Evolutionary conservation across 768 basidiomycete species (phyloP).

Genomic region (Phaffia australis): DNA sequence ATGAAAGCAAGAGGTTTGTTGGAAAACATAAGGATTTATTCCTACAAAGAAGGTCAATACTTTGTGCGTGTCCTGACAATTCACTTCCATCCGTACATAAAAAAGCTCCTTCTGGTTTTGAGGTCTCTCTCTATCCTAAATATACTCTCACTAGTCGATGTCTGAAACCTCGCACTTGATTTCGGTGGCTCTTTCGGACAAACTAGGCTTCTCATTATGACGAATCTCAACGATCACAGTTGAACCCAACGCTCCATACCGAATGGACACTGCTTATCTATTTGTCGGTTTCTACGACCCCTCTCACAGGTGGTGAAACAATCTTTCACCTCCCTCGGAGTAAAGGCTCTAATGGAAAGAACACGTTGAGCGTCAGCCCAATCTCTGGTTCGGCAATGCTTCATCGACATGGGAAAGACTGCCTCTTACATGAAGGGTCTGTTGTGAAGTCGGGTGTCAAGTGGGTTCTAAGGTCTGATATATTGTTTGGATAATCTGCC

Average conservation of each 20-base stretch:
- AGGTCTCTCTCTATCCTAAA: background rate
- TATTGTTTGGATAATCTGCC: constrained; percentile 27
- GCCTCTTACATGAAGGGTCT: constrained; percentile 31
- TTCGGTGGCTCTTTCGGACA: no score
- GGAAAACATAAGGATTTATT: constrained; percentile 19
- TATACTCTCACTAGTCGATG: no score
- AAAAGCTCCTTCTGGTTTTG: no score
- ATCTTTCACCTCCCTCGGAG: constrained; percentile 27
- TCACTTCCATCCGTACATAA: background rate
- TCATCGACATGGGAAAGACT: constrained; percentile 33
- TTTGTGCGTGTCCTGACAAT: background rate
- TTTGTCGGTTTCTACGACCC: background rate
- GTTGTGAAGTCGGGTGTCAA: constrained; percentile 31
- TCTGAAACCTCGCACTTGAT: no score
- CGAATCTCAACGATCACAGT: constrained; percentile 5
- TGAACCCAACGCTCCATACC: constrained; percentile 9
- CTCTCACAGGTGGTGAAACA: constrained; percentile 29
- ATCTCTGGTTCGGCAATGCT: constrained; percentile 30
- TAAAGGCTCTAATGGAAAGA: constrained; percentile 1
- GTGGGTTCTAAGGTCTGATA: constrained; percentile 33
- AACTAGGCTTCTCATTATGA: constrained; percentile 20
- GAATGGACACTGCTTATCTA: constrained; percentile 25
- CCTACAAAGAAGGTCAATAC: constrained; percentile 12
- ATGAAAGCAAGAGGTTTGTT: constrained; percentile 13
- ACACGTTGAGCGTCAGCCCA: constrained; percentile 26